Conservation (phyloP, 495 filamentous ascomycete species). For the Daldinia decipiens region DNA sequence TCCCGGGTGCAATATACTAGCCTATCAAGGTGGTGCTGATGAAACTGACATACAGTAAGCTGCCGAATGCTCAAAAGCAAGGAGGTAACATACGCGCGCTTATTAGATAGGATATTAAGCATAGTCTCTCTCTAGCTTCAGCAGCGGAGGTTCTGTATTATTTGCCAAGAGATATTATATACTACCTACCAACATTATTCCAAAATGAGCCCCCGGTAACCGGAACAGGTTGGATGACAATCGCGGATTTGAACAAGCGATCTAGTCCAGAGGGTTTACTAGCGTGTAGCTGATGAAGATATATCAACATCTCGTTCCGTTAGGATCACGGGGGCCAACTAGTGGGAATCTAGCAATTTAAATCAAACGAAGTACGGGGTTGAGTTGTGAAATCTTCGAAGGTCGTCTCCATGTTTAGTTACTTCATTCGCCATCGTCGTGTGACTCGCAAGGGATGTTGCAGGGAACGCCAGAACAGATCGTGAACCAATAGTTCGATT, state of each 20-base stretch:
- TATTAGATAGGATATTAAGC: background rate
- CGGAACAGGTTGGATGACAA: background rate
- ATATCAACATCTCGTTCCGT: background rate
- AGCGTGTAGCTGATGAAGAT: background rate
- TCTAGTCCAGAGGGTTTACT: background rate
- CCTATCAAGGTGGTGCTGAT: background rate
- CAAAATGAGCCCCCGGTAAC: conserved; percentile 3
- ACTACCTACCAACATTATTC: background rate
- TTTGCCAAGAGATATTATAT: background rate
- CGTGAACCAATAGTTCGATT: background rate
- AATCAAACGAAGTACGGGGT: background rate
- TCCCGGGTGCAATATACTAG: background rate
- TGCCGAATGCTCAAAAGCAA: background rate
- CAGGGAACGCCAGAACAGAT: background rate
- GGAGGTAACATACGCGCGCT: background rate
- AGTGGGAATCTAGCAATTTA: background rate
- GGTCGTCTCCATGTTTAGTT: no score
- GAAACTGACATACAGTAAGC: background rate
- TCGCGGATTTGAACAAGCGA: background rate
- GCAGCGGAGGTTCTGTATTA: background rate
- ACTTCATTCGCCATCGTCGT: background rate
- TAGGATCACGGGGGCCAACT: background rate
- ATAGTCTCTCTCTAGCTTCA: background rate
- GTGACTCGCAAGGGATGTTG: background rate
- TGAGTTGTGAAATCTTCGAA: background rate